Evolutionary conservation across 2,329 filamentous ascomycete species (phyloP).

Genomic region (Trichoderma pleuroti): DNA sequence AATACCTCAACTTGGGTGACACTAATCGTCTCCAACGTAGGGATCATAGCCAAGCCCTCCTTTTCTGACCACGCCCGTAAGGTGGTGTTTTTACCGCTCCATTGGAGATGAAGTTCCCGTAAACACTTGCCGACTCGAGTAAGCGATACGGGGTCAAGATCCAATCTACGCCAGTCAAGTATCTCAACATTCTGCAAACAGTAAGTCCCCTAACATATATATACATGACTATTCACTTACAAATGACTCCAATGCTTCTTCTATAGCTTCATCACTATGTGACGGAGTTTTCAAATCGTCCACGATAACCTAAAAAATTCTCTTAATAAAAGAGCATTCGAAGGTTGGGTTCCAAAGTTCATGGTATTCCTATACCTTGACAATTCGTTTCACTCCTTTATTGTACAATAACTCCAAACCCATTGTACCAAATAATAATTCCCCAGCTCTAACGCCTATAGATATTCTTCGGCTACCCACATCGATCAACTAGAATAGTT

Average conservation of each 20-base stretch:
- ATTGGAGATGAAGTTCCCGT: neutral
- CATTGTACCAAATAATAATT: neutral
- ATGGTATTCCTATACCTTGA: neutral
- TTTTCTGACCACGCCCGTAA: neutral
- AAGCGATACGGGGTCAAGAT: neutral
- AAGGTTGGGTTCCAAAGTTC: neutral
- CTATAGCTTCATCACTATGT: conserved; percentile 2
- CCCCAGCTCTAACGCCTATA: neutral
- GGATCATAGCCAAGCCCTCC: neutral
- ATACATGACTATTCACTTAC: neutral
- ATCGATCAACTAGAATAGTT: neutral
- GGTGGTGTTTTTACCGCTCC: neutral
- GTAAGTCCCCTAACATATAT: neutral
- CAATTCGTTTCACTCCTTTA: neutral
- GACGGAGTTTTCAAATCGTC: neutral
- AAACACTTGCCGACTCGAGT: neutral
- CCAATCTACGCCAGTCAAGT: conserved; percentile 1
- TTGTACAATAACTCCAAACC: neutral
- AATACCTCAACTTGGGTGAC: conserved; percentile 1
- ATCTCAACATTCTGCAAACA: neutral
- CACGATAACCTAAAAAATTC: neutral
- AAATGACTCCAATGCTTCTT: neutral
- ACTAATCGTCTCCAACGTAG: neutral
- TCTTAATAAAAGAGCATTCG: neutral
- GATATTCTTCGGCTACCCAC: conserved; percentile 8